Evolutionary conservation across 306 rosid genomes (phyloP).

Genomic region (Ochetophila trinervis): DNA sequence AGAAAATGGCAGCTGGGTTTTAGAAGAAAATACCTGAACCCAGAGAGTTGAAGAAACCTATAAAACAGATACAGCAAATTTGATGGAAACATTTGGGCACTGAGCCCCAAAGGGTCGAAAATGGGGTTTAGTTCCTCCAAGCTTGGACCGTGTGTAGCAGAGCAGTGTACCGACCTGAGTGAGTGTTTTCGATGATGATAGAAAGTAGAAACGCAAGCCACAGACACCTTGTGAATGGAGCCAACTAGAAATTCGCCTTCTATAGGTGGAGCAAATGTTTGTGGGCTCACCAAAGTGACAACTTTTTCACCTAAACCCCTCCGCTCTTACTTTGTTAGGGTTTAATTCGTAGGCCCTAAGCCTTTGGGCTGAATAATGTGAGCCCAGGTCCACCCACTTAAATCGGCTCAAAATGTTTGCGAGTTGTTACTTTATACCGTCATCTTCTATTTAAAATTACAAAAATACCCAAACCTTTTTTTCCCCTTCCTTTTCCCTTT

Average conservation of each 20-base stretch:
- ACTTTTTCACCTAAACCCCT: not conserved
- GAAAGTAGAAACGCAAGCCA: not conserved
- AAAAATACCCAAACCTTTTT: no score
- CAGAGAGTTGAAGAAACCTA: constrained; percentile 23
- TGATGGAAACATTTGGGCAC: constrained; percentile 26
- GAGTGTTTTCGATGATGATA: not conserved
- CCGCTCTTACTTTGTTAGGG: not conserved
- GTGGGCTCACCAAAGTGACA: not conserved
- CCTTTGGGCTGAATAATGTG: no score
- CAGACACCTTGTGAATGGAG: constrained; percentile 3
- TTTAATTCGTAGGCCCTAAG: not conserved
- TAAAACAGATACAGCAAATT: constrained; percentile 6
- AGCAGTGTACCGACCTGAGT: not conserved
- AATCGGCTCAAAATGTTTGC: no score
- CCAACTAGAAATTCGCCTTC: not conserved
- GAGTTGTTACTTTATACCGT: no score
- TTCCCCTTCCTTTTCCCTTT: no score
- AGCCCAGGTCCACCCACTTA: no score
- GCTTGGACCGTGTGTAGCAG: not conserved
- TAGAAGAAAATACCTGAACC: constrained; percentile 14
- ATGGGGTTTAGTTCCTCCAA: constrained; percentile 6
- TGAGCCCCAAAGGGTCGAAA: constrained; percentile 24
- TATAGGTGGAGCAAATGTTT: not conserved
- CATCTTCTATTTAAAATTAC: no score
- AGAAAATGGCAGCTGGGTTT: constrained; percentile 25